Conservation (phyloP, 2,329 filamentous ascomycete species). For the Leptosphaerulina australis region DNA sequence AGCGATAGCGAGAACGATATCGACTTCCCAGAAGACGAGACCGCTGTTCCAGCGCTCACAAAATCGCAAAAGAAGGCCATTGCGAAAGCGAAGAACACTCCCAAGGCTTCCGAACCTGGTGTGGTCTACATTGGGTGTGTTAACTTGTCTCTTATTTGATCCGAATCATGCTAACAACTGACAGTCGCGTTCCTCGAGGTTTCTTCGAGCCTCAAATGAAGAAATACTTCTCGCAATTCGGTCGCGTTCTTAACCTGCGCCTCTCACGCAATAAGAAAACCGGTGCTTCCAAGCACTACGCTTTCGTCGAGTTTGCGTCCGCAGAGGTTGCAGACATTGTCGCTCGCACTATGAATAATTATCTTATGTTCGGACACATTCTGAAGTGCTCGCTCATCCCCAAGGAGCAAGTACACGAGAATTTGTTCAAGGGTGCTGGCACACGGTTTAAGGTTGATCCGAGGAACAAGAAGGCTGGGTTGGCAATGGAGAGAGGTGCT, state of each 20-base stretch:
- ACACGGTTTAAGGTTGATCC: conserved; percentile 87
- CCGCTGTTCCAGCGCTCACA: conserved; percentile 39
- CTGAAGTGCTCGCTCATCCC: conserved; percentile 84
- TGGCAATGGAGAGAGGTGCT: conserved; percentile 73
- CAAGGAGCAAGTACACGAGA: conserved; percentile 75
- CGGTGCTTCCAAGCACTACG: conserved; percentile 89
- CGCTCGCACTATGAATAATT: conserved; percentile 96
- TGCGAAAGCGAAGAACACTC: conserved; percentile 57
- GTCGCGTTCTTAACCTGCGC: conserved; percentile 76
- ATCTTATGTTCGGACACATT: conserved; percentile 92
- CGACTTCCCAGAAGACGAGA: conserved; percentile 48
- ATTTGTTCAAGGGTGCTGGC: conserved; percentile 90
- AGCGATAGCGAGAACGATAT: conserved; percentile 44
- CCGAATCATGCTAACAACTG: conserved; percentile 11
- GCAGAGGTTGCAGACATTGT: conserved; percentile 87
- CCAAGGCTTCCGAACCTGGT: conserved; percentile 67
- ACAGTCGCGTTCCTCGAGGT: conserved; percentile 82
- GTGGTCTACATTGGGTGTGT: conserved; percentile 81
- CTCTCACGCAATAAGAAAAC: conserved; percentile 92
- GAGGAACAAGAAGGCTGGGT: conserved; percentile 83
- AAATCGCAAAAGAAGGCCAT: conserved; percentile 50
- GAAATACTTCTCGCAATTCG: conserved; percentile 93
- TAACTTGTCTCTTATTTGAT: too few species aligned
- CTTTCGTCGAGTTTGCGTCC: conserved; percentile 85
- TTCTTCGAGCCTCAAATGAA: conserved; percentile 98